Percentiles rank a stretch among this genome's conserved stretches.
Evolutionary conservation across 2,329 filamentous ascomycete species (phyloP).

Genomic region (Aspergillus sojae): DNA sequence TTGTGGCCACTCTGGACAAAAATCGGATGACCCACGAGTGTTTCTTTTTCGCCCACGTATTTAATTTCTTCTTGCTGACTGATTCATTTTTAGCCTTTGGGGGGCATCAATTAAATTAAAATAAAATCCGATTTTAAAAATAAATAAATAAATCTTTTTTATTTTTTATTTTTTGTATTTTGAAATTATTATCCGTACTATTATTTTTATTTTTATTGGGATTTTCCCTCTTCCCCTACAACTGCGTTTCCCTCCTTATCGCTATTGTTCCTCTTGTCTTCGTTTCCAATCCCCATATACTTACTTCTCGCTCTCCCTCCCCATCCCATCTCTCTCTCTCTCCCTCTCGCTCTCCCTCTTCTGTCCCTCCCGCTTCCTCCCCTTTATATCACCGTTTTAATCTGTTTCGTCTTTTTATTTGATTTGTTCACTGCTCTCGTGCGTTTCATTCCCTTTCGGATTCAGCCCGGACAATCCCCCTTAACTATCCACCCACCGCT

Average conservation of each 20-base stretch:
- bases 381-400: slow-evolving; percentile 54
- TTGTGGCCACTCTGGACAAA: slow-evolving; percentile 1
- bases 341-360: slow-evolving; percentile 7
- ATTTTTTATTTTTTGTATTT: slow-evolving; percentile 1
- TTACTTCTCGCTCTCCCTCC: slow-evolving; percentile 4
- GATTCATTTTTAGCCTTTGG: not conserved
- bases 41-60: not conserved
- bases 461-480: slow-evolving; percentile 8
- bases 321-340: not conserved
- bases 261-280: not conserved
- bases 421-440: slow-evolving; percentile 10
- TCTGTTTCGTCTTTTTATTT: slow-evolving; percentile 12
- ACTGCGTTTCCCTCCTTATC: slow-evolving; percentile 7
- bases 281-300: not conserved
- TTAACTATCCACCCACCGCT: not conserved
- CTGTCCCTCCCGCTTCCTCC: slow-evolving; percentile 18
- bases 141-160: not conserved
- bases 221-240: slow-evolving; percentile 23
- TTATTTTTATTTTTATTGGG: slow-evolving; percentile 13
- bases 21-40: slow-evolving; percentile 10
- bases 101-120: not conserved
- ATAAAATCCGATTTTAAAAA: not conserved
- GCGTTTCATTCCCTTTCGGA: slow-evolving; percentile 10
- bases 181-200: slow-evolving; percentile 5
- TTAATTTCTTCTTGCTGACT: not conserved